phyloP scores from a whole-genome alignment of 83 land plant genomes.

The Isoetes engelmannii region DNA sequence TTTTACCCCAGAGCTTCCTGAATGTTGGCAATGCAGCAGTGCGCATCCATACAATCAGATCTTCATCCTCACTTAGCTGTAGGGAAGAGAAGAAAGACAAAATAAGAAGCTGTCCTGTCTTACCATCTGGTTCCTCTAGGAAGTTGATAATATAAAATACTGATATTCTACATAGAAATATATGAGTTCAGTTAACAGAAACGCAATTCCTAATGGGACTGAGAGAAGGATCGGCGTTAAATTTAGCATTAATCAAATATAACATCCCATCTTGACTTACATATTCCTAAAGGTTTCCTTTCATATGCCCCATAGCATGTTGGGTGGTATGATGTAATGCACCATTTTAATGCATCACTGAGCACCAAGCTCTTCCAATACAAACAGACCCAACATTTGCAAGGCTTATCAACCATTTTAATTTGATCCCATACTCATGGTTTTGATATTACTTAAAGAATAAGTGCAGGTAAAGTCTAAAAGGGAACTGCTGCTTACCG shows the following conservation, averaged over 20 bases:
- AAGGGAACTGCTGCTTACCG: slow-evolving; percentile 34
- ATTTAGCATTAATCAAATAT: no score
- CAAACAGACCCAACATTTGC: no score
- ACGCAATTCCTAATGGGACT: not conserved
- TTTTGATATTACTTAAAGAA: no score
- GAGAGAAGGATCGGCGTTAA: no score
- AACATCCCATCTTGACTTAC: no score
- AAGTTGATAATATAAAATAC: slow-evolving; percentile 1
- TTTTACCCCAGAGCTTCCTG: slow-evolving; percentile 58
- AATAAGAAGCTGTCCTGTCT: not conserved
- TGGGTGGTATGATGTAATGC: no score
- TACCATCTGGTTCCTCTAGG: not conserved
- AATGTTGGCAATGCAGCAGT: slow-evolving; percentile 65
- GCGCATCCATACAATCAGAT: slow-evolving; percentile 72
- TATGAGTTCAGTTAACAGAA: not conserved
- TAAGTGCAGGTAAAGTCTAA: not conserved
- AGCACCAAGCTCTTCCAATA: no score
- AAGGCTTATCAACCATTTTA: no score
- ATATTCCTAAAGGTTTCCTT: no score
- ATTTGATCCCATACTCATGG: no score
- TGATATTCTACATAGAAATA: slow-evolving; percentile 1
- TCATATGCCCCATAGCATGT: no score
- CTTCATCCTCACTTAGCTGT: slow-evolving; percentile 55
- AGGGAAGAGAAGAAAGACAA: not conserved
- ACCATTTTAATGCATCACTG: no score